Conservation (phyloP, 2,329 filamentous ascomycete species). For the Apiospora sp. region DNA sequence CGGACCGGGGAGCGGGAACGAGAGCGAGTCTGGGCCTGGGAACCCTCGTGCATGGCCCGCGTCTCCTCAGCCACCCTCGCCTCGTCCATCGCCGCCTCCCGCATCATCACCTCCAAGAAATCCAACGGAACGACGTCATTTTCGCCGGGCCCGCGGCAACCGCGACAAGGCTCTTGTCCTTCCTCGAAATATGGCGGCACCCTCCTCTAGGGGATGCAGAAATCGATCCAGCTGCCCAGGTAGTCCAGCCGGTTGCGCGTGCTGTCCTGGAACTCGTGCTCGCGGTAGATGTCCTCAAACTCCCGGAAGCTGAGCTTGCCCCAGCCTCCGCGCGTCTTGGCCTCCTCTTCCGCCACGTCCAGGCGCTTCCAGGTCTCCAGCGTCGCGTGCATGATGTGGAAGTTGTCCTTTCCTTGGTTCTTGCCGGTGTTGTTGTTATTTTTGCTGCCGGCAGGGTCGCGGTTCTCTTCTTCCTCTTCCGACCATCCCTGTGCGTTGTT, state of each 20-base stretch:
- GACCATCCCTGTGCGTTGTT: neutral
- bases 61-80: no score
- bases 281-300: conserved; percentile 75
- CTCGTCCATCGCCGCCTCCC: no score
- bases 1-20: no score
- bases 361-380: conserved; percentile 62
- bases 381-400: conserved; percentile 41
- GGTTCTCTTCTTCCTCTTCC: neutral
- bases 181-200: neutral
- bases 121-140: neutral
- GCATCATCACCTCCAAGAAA: neutral
- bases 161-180: neutral
- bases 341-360: conserved; percentile 72
- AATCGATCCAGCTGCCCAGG: conserved; percentile 90
- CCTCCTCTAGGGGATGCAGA: conserved; percentile 65
- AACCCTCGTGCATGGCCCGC: no score
- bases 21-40: no score
- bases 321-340: conserved; percentile 76
- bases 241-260: conserved; percentile 75
- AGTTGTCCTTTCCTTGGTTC: neutral
- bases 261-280: conserved; percentile 65
- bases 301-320: conserved; percentile 81
- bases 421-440: conserved; percentile 13
- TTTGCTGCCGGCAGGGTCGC: neutral
- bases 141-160: neutral